Evolutionary conservation across 768 basidiomycete genomes (phyloP), one percentile per base, ranked within the genome.

Genomic region (Suillus paluster): DNA sequence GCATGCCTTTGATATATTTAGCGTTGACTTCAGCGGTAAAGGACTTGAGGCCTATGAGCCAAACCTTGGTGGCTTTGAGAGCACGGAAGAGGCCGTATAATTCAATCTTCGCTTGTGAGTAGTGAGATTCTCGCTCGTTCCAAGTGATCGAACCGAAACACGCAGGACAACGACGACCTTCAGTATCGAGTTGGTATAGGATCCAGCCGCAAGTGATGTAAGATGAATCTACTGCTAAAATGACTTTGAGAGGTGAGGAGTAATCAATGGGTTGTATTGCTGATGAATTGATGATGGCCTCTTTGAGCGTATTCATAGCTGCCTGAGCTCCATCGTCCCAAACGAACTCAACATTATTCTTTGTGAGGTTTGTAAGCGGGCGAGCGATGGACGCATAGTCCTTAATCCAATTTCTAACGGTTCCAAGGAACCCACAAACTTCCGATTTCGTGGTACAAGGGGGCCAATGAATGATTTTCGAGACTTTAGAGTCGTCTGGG

Each of bases 1-100:
- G 57, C 80, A 81, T 80, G 0, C 79, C 79, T 34, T 73, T 72
- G n/a, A 82, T 75, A 58, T 78, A 82, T 7, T 68, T 65, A 0
- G 78, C 77, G 57, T 81, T 76, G 2, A 79, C 74, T 60, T 80
- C 77, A 17, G 80, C 70, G 0, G 73, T 60, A 0, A 83, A 65
- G 11, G 77, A 74, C 5, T 70, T 55, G 1, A 75, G 23, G 0
- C 77, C 73, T 41, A 79, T 70, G 10, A 79, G 33, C 30, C 71
- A 70, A 0, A 71, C 58, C 33, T 72, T 70, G 39, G 71, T 62
- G 0, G 65, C 49, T n/a, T 56, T 58, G 0, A 78, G 66, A 0
- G 70, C 66, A 0, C 64, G 62, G 42, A 70, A 74, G 0, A 78
- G 45, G 0, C 77, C 68, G 63, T 71, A 77, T 0, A 77, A 57